Evolutionary conservation across 225 moss, liverwort and hornwort species (phyloP), one percentile per base, ranked within the genome.

Genomic region (Ulota crispa): DNA sequence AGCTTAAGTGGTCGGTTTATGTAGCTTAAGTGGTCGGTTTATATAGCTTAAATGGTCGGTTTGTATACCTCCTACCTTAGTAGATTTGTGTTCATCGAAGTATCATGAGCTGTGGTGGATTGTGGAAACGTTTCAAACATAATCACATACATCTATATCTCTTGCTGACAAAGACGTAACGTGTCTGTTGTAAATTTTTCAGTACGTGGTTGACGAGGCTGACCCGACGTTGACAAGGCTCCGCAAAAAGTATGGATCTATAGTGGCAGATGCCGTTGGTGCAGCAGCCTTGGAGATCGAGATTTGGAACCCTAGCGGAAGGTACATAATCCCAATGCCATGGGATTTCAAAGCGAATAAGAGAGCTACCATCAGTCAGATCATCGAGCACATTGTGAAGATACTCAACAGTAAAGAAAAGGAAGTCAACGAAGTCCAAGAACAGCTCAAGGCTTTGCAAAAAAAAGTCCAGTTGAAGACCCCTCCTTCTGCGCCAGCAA

Each of bases 231-330:
- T 84, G 71, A 69, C 41, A 6, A 2, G 0, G 41, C 86, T 88
- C 30, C 80, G 77, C 36, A 82, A 78, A 0, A 76, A 57, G 64
- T 86, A 85, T 28, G 73, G 86, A 50, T 10, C 79, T 30, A 2
- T 72, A 8, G 80, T 82, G 45, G 71, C 61, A 39, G 37, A 82
- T 39, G 74, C 81, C 14, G 65, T 85, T 30, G 78, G 73, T 67
- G 50, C 66, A 36, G 68, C 81, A 2, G 69, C 75, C 6, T 45
- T 83, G 77, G 88, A 90, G 77, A 83, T 84, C 34, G 78, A 78
- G 57, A 75, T 39, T 2, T 90, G 84, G 79, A 90, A 90, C 14
- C 47, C 84, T 0, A 84, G 86, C 0, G 88, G 88, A 0, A 83
- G 88, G 73, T 88, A 86, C 30, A 77, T 73, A 76, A 45, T 42